phyloP scores from a whole-genome alignment of 2,329 filamentous ascomycete species.

The Ceratocystis harringtonii region DNA sequence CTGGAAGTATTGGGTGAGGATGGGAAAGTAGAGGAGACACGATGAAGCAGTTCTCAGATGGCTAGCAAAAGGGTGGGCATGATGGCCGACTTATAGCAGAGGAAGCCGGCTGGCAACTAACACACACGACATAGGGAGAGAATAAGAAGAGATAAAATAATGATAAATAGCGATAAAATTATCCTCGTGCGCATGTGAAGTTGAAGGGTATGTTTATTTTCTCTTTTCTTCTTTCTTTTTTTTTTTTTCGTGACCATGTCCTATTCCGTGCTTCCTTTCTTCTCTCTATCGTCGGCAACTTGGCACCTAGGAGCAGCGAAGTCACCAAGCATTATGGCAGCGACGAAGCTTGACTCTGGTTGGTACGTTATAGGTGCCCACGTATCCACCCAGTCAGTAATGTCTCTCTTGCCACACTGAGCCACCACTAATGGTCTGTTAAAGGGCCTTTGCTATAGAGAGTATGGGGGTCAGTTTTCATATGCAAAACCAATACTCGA shows the following conservation, averaged over 20 bases:
- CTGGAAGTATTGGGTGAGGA: background rate
- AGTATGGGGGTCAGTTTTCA: background rate
- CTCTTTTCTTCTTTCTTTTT: too few species aligned
- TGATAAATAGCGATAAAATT: too few species aligned
- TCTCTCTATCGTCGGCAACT: background rate
- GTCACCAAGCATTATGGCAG: background rate
- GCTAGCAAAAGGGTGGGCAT: background rate
- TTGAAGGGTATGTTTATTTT: too few species aligned
- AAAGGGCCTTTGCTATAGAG: background rate
- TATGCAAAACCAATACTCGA: too few species aligned
- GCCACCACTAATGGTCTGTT: background rate
- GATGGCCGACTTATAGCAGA: background rate
- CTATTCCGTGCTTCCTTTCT: background rate
- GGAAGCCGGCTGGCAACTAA: background rate
- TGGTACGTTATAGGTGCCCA: background rate
- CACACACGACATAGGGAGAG: background rate
- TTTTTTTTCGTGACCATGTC: background rate
- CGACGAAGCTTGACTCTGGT: background rate
- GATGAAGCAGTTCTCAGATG: background rate
- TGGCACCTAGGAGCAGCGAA: background rate
- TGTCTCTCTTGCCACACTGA: slow-evolving; percentile 1
- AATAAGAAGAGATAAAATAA: background rate
- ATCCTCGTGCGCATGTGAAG: too few species aligned
- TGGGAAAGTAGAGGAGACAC: background rate
- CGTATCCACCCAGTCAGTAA: background rate